Conservation (phyloP, 495 filamentous ascomycete genomes). For the Aspergillus sclerotiicarbonarius region DNA sequence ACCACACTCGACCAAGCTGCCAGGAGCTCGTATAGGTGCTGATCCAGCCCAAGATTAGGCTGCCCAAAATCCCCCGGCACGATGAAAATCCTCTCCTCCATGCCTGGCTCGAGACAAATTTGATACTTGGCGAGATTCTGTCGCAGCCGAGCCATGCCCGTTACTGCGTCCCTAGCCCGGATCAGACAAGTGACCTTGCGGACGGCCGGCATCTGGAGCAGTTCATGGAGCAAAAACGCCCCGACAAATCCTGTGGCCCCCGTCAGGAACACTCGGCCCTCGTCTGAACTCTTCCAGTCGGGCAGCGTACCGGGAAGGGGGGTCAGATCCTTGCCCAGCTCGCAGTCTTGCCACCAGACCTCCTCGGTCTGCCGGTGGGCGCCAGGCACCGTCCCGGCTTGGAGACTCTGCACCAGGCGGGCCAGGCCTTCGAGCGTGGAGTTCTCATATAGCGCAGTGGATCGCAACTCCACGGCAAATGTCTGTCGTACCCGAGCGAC, state of each 20-base stretch:
- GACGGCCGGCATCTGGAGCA: slow-evolving; percentile 9
- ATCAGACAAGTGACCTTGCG: slow-evolving; percentile 14
- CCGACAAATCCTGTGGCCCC: slow-evolving; percentile 15
- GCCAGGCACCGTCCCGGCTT: neutral
- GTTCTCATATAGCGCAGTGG: slow-evolving; percentile 5
- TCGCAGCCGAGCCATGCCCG: neutral
- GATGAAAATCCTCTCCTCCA: neutral
- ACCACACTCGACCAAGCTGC: slow-evolving; percentile 13
- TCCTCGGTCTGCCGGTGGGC: neutral
- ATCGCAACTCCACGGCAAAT: neutral
- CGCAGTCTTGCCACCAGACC: neutral
- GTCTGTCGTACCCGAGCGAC: neutral
- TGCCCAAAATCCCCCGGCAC: slow-evolving; percentile 4
- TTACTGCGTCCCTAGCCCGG: neutral
- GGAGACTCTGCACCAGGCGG: neutral
- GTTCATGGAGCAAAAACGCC: slow-evolving; percentile 5
- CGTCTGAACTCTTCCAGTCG: slow-evolving; percentile 5
- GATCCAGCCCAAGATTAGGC: neutral
- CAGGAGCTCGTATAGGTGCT: neutral
- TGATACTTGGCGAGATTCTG: neutral
- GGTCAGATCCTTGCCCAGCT: neutral
- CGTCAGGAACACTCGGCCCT: slow-evolving; percentile 16
- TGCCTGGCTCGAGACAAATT: neutral
- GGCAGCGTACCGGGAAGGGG: neutral
- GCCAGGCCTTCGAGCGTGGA: slow-evolving; percentile 3